Percentiles rank a stretch among this genome's conserved stretches.
phyloP scores from a whole-genome alignment of 2,329 filamentous ascomycete species.

The Cadophora sp. region DNA sequence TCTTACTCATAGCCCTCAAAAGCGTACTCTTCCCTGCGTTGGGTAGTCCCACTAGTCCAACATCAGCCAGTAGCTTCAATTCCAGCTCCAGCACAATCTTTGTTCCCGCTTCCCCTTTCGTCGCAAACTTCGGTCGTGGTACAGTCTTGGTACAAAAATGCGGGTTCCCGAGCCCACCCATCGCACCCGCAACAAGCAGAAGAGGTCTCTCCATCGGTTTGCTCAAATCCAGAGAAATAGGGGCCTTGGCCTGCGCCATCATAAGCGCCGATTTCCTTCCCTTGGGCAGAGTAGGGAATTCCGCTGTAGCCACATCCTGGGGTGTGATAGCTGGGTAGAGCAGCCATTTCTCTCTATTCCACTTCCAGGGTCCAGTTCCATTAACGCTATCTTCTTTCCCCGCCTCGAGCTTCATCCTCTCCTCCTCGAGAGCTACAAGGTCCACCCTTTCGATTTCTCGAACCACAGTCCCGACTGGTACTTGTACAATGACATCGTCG shows the following conservation, averaged over 20 bases:
- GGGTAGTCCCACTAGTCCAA: conserved; percentile 91
- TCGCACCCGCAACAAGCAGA: conserved; percentile 83
- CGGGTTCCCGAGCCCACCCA: conserved; percentile 91
- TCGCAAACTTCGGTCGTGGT: conserved; percentile 84
- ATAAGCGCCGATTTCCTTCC: conserved; percentile 63
- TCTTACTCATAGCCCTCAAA: conserved; percentile 85
- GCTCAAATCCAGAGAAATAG: conserved; percentile 76
- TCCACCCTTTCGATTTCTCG: conserved; percentile 82
- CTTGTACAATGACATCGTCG: conserved; percentile 85
- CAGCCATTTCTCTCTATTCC: conserved; percentile 76
- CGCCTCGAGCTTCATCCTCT: conserved; percentile 47
- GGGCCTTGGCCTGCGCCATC: conserved; percentile 68
- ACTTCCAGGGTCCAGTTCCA: conserved; percentile 47
- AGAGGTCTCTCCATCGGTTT: conserved; percentile 83
- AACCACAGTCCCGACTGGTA: conserved; percentile 91
- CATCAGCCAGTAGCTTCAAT: conserved; percentile 92
- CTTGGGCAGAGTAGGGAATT: conserved; percentile 63
- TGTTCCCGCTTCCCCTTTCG: conserved; percentile 81
- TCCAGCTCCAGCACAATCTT: conserved; percentile 85
- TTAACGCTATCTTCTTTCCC: conserved; percentile 47
- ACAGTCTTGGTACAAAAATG: conserved; percentile 84
- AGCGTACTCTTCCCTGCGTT: conserved; percentile 97
- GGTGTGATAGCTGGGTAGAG: conserved; percentile 81
- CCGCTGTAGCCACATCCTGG: conserved; percentile 68
- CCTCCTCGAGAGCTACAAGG: conserved; percentile 73